Evolutionary conservation across 352 stramenopile species (phyloP), one percentile per base, ranked within the genome.

Genomic region (Pythium oligandrum): DNA sequence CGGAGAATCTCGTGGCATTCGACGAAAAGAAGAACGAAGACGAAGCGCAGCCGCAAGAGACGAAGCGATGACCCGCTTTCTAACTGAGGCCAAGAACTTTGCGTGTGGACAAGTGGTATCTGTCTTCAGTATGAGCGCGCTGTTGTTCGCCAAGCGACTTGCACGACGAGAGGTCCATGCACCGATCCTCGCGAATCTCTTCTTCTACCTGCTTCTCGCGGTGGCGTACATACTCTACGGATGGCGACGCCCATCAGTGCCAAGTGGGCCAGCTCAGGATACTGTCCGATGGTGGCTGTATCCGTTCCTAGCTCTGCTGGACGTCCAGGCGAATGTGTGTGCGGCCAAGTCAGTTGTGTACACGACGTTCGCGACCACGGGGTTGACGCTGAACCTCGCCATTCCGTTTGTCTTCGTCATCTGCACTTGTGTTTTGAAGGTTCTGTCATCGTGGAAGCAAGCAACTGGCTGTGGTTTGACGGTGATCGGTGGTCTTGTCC

Each of bases 371-470:
- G 51, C 51, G 26, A 64, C 65, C 0, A 60, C 65, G 2, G 73
- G 59, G 0, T 51, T 79, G 2, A 63, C 74, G 42, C 59, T 83
- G 26, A 78, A 79, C 55, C 53, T 79, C 32, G 61, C 73, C 6
- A 71, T 78, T 17, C 73, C 73, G 10, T 80, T 83, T 42, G 59
- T 78, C 1, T 73, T 64, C 46, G 38, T 72, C 7, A 50, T 80
- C 2, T 64, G 57, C 47, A 61, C 62, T 26, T 67, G 51, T 33
- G 42, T 67, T 31, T 62, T 72, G 33, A 51, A 55, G n/a, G 47
- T 45, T 46, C 34, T 36, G 4, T 76, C 68, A 54, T 64, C 64
- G 46, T 62, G 60, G 48, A 56, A 52, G 11, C 68, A 83, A 34
- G 53, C 64, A 2, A 26, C 53, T 3, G 73, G 67, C 6, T 76